Percentiles rank a stretch among this genome's conserved stretches.
Evolutionary conservation across 1,139 yeast genomes (phyloP).

Genomic region (Geotrichum klebahnii): DNA sequence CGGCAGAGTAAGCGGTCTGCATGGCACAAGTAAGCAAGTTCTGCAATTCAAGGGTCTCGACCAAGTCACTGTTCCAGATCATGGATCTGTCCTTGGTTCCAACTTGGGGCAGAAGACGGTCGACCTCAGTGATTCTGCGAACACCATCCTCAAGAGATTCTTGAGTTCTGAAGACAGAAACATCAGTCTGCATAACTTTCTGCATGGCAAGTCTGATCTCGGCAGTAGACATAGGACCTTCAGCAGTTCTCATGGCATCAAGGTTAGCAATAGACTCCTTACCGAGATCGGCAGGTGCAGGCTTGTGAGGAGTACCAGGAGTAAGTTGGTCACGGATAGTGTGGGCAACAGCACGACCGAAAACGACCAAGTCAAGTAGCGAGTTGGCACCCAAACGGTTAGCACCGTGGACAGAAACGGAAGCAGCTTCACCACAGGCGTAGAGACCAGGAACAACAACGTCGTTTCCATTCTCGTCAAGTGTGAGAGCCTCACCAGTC

Average conservation of each 20-base stretch:
- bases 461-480: constrained; percentile 86
- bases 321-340: constrained; percentile 78
- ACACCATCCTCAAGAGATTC: constrained; percentile 92
- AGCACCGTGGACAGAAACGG: constrained; percentile 99
- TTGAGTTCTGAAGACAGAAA: constrained; percentile 95
- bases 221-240: constrained; percentile 78
- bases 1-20: constrained; percentile 92
- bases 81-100: constrained; percentile 92
- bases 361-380: constrained; percentile 92
- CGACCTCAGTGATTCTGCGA: constrained; percentile 67
- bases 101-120: constrained; percentile 64
- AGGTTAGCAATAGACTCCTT: constrained; percentile 82
- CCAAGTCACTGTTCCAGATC: constrained; percentile 98
- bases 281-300: constrained; percentile 81
- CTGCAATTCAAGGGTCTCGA: constrained; percentile 93
- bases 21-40: constrained; percentile 96
- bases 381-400: constrained; percentile 99
- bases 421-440: constrained; percentile 99
- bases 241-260: constrained; percentile 81
- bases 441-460: constrained; percentile 86
- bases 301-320: constrained; percentile 83
- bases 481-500: constrained; percentile 89
- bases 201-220: constrained; percentile 91
- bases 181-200: constrained; percentile 92
- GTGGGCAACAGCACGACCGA: constrained; percentile 97